Evolutionary conservation across 176 grass and related monocot genomes (phyloP).

Genomic region (Saccharum spontaneum): DNA sequence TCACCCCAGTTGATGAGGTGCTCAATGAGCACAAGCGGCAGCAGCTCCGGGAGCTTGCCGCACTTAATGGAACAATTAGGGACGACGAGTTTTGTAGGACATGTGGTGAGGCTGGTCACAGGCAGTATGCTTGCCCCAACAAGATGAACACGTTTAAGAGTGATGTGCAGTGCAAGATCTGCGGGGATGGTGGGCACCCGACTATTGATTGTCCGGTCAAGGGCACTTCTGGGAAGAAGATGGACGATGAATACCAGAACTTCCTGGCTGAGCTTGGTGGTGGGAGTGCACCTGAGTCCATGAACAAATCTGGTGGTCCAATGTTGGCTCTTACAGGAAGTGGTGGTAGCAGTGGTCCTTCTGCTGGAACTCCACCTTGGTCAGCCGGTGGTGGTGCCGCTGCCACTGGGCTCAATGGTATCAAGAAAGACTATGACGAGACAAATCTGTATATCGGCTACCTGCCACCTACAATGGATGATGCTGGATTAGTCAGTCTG

Average conservation of each 20-base stretch:
- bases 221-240: slow-evolving; percentile 83
- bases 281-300: slow-evolving; percentile 77
- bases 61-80: slow-evolving; percentile 93
- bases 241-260: slow-evolving; percentile 99
- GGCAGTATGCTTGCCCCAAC: slow-evolving; percentile 80
- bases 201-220: slow-evolving; percentile 96
- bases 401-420: slow-evolving; percentile 36
- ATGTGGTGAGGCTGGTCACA: slow-evolving; percentile 88
- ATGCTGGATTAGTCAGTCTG: slow-evolving; percentile 67
- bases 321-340: slow-evolving; percentile 63
- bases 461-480: slow-evolving; percentile 79
- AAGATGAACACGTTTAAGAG: slow-evolving; percentile 77
- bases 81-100: slow-evolving; percentile 93
- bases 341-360: not conserved
- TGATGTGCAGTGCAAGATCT: slow-evolving; percentile 90
- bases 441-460: slow-evolving; percentile 95
- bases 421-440: slow-evolving; percentile 89
- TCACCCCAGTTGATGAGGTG: slow-evolving; percentile 91
- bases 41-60: slow-evolving; percentile 84
- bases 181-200: slow-evolving; percentile 91
- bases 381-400: slow-evolving; percentile 27
- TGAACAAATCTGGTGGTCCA: slow-evolving; percentile 59
- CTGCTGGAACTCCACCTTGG: slow-evolving; percentile 47
- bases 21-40: slow-evolving; percentile 98
- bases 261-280: slow-evolving; percentile 96